Conservation (phyloP, 2,329 filamentous ascomycete species). For the Xylariaceae sp. region DNA sequence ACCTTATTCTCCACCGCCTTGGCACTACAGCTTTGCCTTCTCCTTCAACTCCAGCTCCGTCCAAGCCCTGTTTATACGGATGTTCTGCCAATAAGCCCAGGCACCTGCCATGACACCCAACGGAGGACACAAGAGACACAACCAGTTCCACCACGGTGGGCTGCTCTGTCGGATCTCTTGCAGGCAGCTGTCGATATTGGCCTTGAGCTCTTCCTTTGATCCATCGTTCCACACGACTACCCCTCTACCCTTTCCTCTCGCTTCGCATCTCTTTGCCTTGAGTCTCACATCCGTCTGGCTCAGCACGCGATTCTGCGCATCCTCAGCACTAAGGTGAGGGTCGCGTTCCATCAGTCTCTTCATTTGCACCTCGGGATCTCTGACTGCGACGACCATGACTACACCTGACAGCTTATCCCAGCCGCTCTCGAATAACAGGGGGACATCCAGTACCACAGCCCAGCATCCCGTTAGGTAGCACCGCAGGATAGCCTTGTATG, state of each 20-base stretch:
- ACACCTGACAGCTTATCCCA: conserved; percentile 82
- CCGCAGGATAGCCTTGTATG: conserved; percentile 68
- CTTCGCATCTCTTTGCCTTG: conserved; percentile 72
- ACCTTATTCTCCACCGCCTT: too few relatives aligned
- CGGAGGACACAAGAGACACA: conserved; percentile 65
- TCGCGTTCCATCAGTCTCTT: conserved; percentile 69
- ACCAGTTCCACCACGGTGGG: conserved; percentile 79
- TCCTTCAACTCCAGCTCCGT: conserved; percentile 49
- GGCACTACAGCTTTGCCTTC: conserved; percentile 37
- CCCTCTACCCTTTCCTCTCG: conserved; percentile 58
- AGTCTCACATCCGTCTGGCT: conserved; percentile 82
- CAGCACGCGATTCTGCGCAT: conserved; percentile 78
- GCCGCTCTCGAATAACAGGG: conserved; percentile 81
- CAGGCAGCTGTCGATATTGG: conserved; percentile 63
- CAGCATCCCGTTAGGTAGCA: conserved; percentile 72
- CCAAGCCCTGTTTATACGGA: conserved; percentile 66
- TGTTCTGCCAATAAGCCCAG: conserved; percentile 70
- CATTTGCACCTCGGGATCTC: conserved; percentile 78
- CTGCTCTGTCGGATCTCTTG: conserved; percentile 54
- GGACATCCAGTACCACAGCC: conserved; percentile 90
- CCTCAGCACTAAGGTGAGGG: conserved; percentile 70
- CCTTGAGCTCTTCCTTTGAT: conserved; percentile 61
- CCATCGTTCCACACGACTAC: conserved; percentile 90
- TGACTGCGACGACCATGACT: conserved; percentile 81
- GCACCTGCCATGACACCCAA: conserved; percentile 62